Conservation (phyloP, 768 basidiomycete genomes). For the Boletus insuetus region DNA sequence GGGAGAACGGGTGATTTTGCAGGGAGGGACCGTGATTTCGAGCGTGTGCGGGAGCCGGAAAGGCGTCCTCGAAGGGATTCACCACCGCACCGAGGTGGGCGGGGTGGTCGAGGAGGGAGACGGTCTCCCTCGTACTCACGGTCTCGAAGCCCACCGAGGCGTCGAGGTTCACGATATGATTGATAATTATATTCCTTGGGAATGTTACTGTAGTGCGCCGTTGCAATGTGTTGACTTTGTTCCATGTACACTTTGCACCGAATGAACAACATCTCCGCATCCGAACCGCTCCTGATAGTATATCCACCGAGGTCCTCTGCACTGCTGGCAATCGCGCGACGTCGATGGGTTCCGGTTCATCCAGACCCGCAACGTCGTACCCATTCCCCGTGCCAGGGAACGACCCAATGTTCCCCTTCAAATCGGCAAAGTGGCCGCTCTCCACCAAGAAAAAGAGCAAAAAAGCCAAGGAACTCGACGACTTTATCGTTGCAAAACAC, state of each 20-base stretch:
- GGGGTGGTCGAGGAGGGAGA: constrained; percentile 43
- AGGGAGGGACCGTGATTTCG: constrained; percentile 36
- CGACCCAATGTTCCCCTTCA: constrained; percentile 1
- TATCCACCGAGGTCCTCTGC: background rate
- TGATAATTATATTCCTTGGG: constrained; percentile 17
- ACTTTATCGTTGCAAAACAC: constrained; percentile 16
- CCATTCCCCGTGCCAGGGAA: constrained; percentile 19
- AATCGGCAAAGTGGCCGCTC: constrained; percentile 18
- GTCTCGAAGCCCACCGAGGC: constrained; percentile 43
- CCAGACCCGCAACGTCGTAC: constrained; percentile 10
- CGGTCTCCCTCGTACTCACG: constrained; percentile 36
- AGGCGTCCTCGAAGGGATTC: constrained; percentile 51
- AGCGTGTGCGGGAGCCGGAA: constrained; percentile 41
- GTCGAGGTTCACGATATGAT: constrained; percentile 34
- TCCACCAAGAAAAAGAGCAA: constrained; percentile 15
- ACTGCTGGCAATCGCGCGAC: no score
- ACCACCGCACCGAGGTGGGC: constrained; percentile 45
- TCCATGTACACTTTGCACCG: no score
- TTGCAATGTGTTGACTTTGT: background rate
- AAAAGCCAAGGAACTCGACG: constrained; percentile 17
- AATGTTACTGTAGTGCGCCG: background rate
- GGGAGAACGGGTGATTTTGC: constrained; percentile 35
- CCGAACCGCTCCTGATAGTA: background rate
- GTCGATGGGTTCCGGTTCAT: constrained; percentile 25
- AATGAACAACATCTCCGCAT: no score